Evolutionary conservation across 441 rosid genomes (phyloP).

Genomic region (Croton setiger): DNA sequence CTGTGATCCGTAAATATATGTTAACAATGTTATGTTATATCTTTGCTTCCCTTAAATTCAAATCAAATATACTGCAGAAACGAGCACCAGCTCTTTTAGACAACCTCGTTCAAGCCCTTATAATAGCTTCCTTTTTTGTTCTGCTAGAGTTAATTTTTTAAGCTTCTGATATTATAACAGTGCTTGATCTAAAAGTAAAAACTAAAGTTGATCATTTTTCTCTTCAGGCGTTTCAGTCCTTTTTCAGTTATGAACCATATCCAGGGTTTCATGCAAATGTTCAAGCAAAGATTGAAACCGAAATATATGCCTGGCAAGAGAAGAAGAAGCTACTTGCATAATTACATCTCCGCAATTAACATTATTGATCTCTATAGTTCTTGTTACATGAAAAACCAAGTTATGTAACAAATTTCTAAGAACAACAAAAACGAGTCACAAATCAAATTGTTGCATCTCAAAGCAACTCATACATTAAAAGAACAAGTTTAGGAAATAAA

Average conservation of each 20-base stretch:
- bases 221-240: slow-evolving; percentile 47
- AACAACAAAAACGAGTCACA: not conserved
- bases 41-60: slow-evolving; percentile 10
- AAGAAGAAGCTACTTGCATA: slow-evolving; percentile 36
- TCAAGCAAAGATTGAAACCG: slow-evolving; percentile 41
- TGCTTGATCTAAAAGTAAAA: slow-evolving; percentile 2
- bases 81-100: slow-evolving; percentile 66
- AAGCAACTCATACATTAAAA: not conserved
- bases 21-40: not conserved
- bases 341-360: slow-evolving; percentile 3
- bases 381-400: slow-evolving; percentile 4
- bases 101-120: slow-evolving; percentile 55
- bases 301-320: slow-evolving; percentile 43
- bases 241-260: slow-evolving; percentile 58
- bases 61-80: slow-evolving; percentile 32
- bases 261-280: slow-evolving; percentile 50
- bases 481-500: no score
- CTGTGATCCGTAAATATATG: slow-evolving; percentile 1
- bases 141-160: slow-evolving; percentile 48
- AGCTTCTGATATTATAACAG: not conserved
- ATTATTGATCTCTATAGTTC: slow-evolving; percentile 11
- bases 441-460: not conserved
- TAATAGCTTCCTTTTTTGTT: slow-evolving; percentile 73
- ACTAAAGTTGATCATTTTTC: slow-evolving; percentile 7
- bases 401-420: not conserved